phyloP scores from a whole-genome alignment of 345 rosid species.

The Gynandropsis gynandra region DNA sequence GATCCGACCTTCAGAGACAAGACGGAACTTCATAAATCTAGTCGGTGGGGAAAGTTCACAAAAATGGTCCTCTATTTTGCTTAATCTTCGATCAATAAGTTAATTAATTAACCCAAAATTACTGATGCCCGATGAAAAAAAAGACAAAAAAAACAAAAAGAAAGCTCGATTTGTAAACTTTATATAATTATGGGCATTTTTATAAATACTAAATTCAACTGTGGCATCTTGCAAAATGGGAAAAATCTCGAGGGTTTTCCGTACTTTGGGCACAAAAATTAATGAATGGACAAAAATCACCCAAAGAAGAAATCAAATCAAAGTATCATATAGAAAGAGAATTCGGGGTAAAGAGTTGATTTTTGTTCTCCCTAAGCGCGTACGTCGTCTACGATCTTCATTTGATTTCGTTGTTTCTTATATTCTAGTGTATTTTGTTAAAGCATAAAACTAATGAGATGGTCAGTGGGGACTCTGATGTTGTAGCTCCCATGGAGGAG shows the following conservation, averaged over 20 bases:
- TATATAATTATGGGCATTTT: too few species aligned
- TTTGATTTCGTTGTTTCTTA: neutral
- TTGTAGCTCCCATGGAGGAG: conserved; percentile 26
- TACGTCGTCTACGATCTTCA: conserved; percentile 2
- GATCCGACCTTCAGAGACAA: conserved; percentile 10
- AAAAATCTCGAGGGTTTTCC: too few species aligned
- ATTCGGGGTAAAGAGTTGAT: conserved; percentile 4
- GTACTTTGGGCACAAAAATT: too few species aligned
- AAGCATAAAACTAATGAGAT: conserved; percentile 13
- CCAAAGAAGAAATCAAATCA: neutral
- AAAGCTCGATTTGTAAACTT: too few species aligned
- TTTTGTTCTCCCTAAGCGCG: neutral
- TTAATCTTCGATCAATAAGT: neutral
- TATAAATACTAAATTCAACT: too few species aligned
- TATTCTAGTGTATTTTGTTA: neutral
- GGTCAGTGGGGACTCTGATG: conserved; percentile 25
- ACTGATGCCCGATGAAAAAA: too few species aligned
- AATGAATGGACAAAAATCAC: neutral
- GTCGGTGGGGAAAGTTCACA: conserved; percentile 20
- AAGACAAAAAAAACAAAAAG: neutral
- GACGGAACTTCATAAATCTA: conserved; percentile 12
- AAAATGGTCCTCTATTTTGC: conserved; percentile 23
- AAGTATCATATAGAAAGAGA: conserved; percentile 2
- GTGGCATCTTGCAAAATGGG: too few species aligned
- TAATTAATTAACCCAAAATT: conserved; percentile 10